A percentile compares a stretch with the other conserved stretches of the same genome.
phyloP scores from a whole-genome alignment of 768 basidiomycete species.

The Pleurotus djamor region DNA sequence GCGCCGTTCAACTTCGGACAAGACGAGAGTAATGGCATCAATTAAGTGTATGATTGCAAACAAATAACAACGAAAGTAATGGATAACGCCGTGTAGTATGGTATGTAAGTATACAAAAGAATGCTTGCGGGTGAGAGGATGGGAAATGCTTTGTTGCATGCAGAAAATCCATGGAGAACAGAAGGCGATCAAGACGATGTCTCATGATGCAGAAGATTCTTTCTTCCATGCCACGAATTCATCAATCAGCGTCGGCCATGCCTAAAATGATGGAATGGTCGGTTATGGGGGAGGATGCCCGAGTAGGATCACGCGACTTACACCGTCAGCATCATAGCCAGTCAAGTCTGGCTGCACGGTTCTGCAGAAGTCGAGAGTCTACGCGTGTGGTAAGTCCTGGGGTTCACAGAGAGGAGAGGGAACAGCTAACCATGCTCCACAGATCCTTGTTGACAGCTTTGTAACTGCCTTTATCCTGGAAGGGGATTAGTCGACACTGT shows the following conservation, averaged over 20 bases:
- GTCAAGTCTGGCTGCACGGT: conserved; percentile 56
- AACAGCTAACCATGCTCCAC: conserved; percentile 71
- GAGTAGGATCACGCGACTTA: conserved; percentile 28
- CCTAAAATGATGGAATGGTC: conserved; percentile 32
- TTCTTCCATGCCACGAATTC: conserved; percentile 76
- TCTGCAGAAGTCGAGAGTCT: conserved; percentile 79
- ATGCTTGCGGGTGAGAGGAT: too few species aligned
- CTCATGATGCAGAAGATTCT: conserved; percentile 6
- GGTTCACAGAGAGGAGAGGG: not conserved
- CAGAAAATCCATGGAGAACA: too few species aligned
- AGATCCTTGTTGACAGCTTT: conserved; percentile 83
- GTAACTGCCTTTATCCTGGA: conserved; percentile 53
- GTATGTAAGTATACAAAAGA: too few species aligned
- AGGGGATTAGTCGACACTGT: conserved; percentile 22
- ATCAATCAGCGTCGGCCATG: conserved; percentile 83
- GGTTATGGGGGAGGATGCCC: not conserved
- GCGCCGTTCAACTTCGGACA: too few species aligned
- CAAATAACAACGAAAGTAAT: too few species aligned
- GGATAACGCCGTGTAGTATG: too few species aligned
- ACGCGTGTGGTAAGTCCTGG: conserved; percentile 7
- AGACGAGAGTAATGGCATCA: too few species aligned
- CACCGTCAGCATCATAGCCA: conserved; percentile 76
- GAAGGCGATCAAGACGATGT: not conserved
- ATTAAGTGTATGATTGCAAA: too few species aligned
- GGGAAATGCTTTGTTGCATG: too few species aligned